phyloP scores from a whole-genome alignment of 805 yeast genomes.

The Schizosaccharomyces cryophilus region DNA sequence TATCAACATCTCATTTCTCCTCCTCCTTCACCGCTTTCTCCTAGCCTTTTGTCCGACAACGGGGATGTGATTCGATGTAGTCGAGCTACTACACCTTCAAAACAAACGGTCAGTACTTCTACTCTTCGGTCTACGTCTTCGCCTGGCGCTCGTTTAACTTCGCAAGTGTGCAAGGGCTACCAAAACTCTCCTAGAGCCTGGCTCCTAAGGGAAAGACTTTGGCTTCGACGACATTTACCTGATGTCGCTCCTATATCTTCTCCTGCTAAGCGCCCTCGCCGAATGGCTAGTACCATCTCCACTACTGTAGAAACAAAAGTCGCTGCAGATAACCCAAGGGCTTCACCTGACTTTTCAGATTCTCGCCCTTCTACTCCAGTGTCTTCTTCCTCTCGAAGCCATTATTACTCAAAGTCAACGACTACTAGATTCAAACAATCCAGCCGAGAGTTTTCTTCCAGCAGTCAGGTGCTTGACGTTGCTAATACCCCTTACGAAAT shows the following conservation, averaged over 20 bases:
- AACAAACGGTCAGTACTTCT: not conserved
- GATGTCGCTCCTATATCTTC: not conserved
- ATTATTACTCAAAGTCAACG: no score
- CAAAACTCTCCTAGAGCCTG: not conserved
- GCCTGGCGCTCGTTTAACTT: not conserved
- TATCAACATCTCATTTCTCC: not conserved
- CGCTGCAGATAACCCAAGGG: not conserved
- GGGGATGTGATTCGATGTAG: not conserved
- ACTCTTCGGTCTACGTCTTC: no score
- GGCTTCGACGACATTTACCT: not conserved
- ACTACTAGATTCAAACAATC: not conserved
- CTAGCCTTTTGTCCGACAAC: not conserved
- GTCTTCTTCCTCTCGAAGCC: no score
- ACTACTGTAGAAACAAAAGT: no score
- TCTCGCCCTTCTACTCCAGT: not conserved
- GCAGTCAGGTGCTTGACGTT: not conserved
- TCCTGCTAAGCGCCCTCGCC: not conserved
- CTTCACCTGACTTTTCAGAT: not conserved
- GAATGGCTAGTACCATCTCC: no score
- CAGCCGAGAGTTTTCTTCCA: not conserved
- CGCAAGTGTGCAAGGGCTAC: not conserved
- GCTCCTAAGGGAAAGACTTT: not conserved
- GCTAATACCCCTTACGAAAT: conserved; percentile 1
- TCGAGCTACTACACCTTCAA: not conserved
- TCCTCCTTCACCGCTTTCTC: not conserved